phyloP scores from a whole-genome alignment of 2,329 filamentous ascomycete species.

The Onygenales sp. region DNA sequence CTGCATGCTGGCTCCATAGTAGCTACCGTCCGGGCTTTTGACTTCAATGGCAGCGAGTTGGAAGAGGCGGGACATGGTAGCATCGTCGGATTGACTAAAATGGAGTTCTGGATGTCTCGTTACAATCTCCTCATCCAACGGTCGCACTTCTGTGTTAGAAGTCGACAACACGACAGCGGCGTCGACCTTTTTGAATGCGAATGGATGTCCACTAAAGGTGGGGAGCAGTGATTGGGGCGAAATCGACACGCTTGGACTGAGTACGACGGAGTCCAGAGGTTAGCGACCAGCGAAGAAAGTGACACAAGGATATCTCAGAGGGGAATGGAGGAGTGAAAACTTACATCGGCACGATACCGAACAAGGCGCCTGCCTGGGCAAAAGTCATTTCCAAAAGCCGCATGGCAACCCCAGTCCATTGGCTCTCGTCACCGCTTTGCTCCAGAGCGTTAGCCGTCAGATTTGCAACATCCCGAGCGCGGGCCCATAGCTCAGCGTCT shows the following conservation, averaged over 20 bases:
- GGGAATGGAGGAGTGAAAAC: not conserved
- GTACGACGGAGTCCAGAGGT: not conserved
- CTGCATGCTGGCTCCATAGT: constrained; percentile 5
- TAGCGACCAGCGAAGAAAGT: not conserved
- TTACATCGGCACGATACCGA: not conserved
- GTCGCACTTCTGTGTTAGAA: not conserved
- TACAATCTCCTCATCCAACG: not conserved
- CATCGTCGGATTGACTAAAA: constrained; percentile 1
- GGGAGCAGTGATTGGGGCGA: not conserved
- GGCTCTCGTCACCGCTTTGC: not conserved
- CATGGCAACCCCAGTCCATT: not conserved
- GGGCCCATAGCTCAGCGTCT: not conserved
- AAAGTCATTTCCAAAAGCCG: not conserved
- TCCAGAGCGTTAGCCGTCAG: not conserved
- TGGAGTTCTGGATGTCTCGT: not conserved
- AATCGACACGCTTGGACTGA: not conserved
- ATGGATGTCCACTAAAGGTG: not conserved
- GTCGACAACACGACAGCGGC: not conserved
- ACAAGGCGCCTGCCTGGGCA: not conserved
- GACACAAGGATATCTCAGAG: not conserved
- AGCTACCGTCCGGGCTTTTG: constrained; percentile 5
- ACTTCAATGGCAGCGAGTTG: constrained; percentile 5
- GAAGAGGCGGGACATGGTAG: not conserved
- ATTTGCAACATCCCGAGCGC: not conserved
- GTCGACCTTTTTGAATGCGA: not conserved